These are phyloP conservation scores for Diutina siamensis DNA, from an alignment of 1,139 yeast species.

Conservation along the genomic window DNA sequence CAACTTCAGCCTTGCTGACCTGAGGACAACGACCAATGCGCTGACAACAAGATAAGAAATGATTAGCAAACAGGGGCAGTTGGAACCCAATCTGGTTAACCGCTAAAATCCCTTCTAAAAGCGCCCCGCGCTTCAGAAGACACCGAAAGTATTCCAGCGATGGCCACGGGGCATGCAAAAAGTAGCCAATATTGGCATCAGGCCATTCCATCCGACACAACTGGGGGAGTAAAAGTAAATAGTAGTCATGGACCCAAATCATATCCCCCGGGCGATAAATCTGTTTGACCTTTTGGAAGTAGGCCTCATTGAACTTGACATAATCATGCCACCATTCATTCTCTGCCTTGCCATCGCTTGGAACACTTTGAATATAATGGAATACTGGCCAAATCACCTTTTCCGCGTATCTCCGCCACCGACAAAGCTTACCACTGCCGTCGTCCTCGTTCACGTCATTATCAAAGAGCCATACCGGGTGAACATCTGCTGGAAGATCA, in stretches of 20 bases:
- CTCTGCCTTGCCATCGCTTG: constrained; percentile 56
- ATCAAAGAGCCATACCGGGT: constrained; percentile 30
- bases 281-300: constrained; percentile 62
- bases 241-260: constrained; percentile 93
- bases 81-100: constrained; percentile 82
- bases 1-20: constrained; percentile 43
- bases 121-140: constrained; percentile 66
- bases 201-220: constrained; percentile 74
- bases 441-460: constrained; percentile 40
- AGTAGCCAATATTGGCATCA: constrained; percentile 71
- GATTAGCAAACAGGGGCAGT: constrained; percentile 75
- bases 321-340: constrained; percentile 85
- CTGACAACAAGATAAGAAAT: constrained; percentile 81
- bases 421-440: constrained; percentile 8
- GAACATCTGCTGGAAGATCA: constrained; percentile 31
- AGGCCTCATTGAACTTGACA: constrained; percentile 81
- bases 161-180: constrained; percentile 87
- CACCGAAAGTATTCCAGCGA: constrained; percentile 92
- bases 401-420: constrained; percentile 89
- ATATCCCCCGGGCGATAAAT: constrained; percentile 84
- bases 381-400: constrained; percentile 87
- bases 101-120: constrained; percentile 86
- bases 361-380: constrained; percentile 65
- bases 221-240: constrained; percentile 74
- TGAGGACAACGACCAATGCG: constrained; percentile 62